Conservation (phyloP, 805 yeast genomes). For the Jamesozyma rosinii region DNA sequence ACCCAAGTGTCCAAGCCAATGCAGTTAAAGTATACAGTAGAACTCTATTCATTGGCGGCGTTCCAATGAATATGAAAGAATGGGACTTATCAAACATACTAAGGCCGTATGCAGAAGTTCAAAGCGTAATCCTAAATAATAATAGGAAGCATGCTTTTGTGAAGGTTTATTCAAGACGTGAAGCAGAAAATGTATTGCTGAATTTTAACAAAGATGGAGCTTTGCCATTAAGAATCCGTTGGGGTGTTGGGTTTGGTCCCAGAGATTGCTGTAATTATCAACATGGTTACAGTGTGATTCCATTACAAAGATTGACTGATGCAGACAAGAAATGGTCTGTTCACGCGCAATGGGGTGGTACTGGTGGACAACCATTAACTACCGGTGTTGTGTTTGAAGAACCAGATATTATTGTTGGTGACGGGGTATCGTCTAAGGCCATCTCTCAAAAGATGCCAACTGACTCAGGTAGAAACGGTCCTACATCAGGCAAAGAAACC, state of each 20-base stretch:
- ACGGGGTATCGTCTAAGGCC: constrained; percentile 87
- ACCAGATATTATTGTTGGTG: constrained; percentile 95
- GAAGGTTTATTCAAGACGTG: constrained; percentile 82
- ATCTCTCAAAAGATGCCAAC: constrained; percentile 90
- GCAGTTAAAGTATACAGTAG: constrained; percentile 76
- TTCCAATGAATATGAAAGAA: constrained; percentile 75
- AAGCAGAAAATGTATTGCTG: constrained; percentile 75
- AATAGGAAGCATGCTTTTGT: constrained; percentile 95
- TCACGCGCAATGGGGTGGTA: constrained; percentile 93
- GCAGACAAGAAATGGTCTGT: constrained; percentile 88
- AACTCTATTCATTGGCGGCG: constrained; percentile 90
- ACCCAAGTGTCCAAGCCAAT: constrained; percentile 64
- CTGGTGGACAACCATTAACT: constrained; percentile 74
- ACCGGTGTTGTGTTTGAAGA: constrained; percentile 85
- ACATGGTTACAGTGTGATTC: constrained; percentile 80
- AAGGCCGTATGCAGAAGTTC: constrained; percentile 85
- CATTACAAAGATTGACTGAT: constrained; percentile 80
- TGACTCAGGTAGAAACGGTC: constrained; percentile 76
- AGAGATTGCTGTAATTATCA: constrained; percentile 96
- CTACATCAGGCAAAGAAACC: constrained; percentile 63
- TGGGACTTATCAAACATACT: constrained; percentile 57
- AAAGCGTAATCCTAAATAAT: constrained; percentile 75
- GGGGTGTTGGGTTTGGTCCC: constrained; percentile 99
- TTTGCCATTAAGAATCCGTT: constrained; percentile 67
- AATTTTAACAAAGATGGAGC: constrained; percentile 63